Conservation (phyloP, 2,329 filamentous ascomycete genomes). For the Xylaria sp. region DNA sequence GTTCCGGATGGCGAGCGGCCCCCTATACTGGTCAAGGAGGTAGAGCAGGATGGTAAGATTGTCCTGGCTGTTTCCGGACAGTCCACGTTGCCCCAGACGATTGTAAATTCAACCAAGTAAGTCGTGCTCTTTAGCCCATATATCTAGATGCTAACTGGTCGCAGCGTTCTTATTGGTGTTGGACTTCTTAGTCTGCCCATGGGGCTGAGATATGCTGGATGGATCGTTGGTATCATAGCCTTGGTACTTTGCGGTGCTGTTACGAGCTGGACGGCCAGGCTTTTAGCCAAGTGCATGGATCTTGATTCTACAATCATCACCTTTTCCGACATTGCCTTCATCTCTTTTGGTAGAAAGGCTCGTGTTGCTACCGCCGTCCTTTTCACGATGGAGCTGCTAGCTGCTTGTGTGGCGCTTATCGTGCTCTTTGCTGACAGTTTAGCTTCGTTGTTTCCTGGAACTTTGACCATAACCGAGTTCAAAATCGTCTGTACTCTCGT, state of each 20-base stretch:
- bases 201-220: slow-evolving; percentile 87
- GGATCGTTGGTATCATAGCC: slow-evolving; percentile 83
- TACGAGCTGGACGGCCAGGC: slow-evolving; percentile 86
- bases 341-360: slow-evolving; percentile 86
- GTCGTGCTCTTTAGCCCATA: slow-evolving; percentile 22
- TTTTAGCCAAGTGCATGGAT: slow-evolving; percentile 90
- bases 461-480: slow-evolving; percentile 76
- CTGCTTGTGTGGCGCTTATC: slow-evolving; percentile 79
- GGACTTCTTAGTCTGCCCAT: slow-evolving; percentile 90
- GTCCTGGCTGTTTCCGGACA: slow-evolving; percentile 88
- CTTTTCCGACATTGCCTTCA: slow-evolving; percentile 92
- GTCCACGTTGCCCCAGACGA: slow-evolving; percentile 93
- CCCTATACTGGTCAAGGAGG: slow-evolving; percentile 86
- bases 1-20: slow-evolving; percentile 70
- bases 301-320: slow-evolving; percentile 87
- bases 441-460: slow-evolving; percentile 77
- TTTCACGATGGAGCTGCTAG: slow-evolving; percentile 88
- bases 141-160: slow-evolving; percentile 26
- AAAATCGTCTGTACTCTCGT: slow-evolving; percentile 85
- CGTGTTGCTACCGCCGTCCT: slow-evolving; percentile 84
- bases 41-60: slow-evolving; percentile 88
- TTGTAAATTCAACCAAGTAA: slow-evolving; percentile 93
- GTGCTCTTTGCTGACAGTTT: slow-evolving; percentile 84
- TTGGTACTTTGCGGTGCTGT: slow-evolving; percentile 78
- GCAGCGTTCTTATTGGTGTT: slow-evolving; percentile 83